Conservation (phyloP, 2,329 filamentous ascomycete genomes). For the Nothopassalora personata region DNA sequence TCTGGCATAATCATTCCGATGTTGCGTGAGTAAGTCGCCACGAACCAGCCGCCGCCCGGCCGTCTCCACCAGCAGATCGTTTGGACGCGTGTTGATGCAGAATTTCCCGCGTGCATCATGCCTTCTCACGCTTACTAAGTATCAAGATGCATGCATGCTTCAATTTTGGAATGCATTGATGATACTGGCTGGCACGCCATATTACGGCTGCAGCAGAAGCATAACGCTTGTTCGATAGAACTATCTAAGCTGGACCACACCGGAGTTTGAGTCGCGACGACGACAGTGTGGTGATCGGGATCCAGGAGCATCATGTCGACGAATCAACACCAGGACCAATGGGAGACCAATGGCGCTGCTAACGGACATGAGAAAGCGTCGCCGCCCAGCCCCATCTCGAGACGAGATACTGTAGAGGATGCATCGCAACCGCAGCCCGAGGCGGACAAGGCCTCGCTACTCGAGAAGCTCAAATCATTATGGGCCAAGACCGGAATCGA, state of each 20-base stretch:
- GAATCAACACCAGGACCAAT: not conserved
- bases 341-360: not conserved
- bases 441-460: constrained; percentile 6
- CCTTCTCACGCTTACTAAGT: not conserved
- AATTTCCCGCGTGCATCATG: not conserved
- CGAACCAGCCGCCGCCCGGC: not conserved
- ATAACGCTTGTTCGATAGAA: not conserved
- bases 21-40: not conserved
- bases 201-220: not conserved
- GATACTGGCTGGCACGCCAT: not conserved
- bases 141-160: not conserved
- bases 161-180: not conserved
- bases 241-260: not conserved
- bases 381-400: not conserved
- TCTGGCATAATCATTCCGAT: too few species aligned
- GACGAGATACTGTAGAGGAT: not conserved
- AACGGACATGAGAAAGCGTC: constrained; percentile 1
- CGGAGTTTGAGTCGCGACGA: not conserved
- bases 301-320: not conserved
- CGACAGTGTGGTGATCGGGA: not conserved
- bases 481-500: constrained; percentile 29
- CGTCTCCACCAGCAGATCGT: not conserved
- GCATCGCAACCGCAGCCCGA: not conserved
- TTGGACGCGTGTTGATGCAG: not conserved
- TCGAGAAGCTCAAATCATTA: constrained; percentile 4